Evolutionary conservation across 352 stramenopile genomes (phyloP).

Genomic region (Globisporangium nunn): DNA sequence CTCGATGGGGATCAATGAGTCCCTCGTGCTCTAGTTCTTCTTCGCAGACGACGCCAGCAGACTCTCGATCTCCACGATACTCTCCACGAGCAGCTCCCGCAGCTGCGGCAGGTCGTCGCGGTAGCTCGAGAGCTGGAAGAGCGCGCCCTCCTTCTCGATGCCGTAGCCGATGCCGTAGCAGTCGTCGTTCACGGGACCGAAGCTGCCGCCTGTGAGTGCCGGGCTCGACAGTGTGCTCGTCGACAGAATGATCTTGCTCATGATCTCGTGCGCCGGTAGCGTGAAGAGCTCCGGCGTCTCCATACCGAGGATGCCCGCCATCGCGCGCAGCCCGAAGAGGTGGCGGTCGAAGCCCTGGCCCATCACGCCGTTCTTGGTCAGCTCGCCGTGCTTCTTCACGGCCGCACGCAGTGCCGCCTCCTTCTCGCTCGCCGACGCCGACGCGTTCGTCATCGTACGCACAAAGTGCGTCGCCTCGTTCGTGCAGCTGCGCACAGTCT

Average conservation of each 20-base stretch:
- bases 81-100: slow-evolving; percentile 66
- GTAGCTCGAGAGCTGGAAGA: slow-evolving; percentile 86
- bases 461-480: slow-evolving; percentile 80
- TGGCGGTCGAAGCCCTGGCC: slow-evolving; percentile 87
- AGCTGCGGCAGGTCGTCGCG: slow-evolving; percentile 68
- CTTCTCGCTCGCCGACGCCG: slow-evolving; percentile 50
- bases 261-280: slow-evolving; percentile 63
- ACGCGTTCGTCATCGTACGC: slow-evolving; percentile 53
- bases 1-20: not conserved
- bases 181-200: slow-evolving; percentile 84
- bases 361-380: slow-evolving; percentile 89
- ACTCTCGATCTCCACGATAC: slow-evolving; percentile 61
- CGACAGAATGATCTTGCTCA: slow-evolving; percentile 89
- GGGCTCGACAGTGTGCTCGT: slow-evolving; percentile 85
- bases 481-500: slow-evolving; percentile 87
- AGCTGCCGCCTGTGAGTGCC: slow-evolving; percentile 82
- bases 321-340: slow-evolving; percentile 71
- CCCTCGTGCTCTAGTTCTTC: slow-evolving; percentile 11
- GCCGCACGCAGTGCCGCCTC: slow-evolving; percentile 51
- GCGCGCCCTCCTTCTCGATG: slow-evolving; percentile 74
- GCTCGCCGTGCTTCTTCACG: slow-evolving; percentile 83
- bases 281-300: slow-evolving; percentile 73
- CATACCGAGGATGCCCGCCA: slow-evolving; percentile 53
- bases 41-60: slow-evolving; percentile 40
- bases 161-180: slow-evolving; percentile 89